Evolutionary conservation across 768 basidiomycete genomes (phyloP).

Genomic region (Dacryopinax spathularia): DNA sequence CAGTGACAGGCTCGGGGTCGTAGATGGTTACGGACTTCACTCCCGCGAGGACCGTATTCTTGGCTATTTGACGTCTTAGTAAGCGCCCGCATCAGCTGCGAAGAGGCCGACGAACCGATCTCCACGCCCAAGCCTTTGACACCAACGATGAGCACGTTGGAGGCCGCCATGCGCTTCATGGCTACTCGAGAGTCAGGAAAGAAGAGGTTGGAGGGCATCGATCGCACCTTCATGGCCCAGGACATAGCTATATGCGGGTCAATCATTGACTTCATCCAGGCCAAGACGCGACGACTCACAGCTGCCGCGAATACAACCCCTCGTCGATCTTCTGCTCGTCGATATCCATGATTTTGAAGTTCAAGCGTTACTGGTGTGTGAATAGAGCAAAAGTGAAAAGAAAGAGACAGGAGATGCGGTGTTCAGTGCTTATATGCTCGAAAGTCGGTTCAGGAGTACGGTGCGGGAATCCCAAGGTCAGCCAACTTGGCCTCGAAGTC

Average conservation of each 20-base stretch:
- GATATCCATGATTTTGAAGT: constrained; percentile 12
- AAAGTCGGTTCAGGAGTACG: not conserved
- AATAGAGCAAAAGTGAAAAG: not conserved
- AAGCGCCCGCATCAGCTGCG: not conserved
- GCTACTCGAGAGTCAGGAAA: constrained; percentile 38
- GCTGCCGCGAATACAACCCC: constrained; percentile 82
- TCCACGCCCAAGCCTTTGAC: constrained; percentile 87
- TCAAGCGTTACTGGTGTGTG: not conserved
- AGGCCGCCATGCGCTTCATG: constrained; percentile 97
- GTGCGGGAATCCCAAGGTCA: not conserved
- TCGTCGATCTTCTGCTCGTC: constrained; percentile 51
- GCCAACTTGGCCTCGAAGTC: not conserved
- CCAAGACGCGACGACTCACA: constrained; percentile 39
- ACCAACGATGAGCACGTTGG: constrained; percentile 88
- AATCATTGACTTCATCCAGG: not conserved
- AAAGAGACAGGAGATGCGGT: not conserved
- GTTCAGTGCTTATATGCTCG: not conserved
- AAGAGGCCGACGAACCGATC: constrained; percentile 48
- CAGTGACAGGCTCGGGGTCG: constrained; percentile 74
- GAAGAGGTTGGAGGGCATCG: not conserved
- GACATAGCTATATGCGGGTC: constrained; percentile 51
- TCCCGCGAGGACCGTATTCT: constrained; percentile 87
- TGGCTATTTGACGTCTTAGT: constrained; percentile 40
- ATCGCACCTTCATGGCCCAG: constrained; percentile 83
- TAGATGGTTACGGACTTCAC: constrained; percentile 94